These are phyloP conservation scores for Limnanthes douglasii DNA, from an alignment of 345 rosid species.

Conservation along the genomic window DNA sequence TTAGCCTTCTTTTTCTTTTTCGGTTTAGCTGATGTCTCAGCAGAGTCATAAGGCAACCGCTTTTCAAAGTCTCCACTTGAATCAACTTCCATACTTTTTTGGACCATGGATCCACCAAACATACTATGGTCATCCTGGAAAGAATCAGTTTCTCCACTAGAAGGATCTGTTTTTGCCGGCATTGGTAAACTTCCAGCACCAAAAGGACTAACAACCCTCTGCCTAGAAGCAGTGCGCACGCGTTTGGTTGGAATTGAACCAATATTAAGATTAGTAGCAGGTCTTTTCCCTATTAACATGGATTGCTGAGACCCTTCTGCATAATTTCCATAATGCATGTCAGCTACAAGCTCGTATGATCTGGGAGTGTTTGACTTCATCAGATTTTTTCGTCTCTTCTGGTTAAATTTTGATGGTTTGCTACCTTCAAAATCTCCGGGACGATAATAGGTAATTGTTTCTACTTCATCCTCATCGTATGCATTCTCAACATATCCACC, in stretches of 20 bases:
- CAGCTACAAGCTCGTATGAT: conserved; percentile 47
- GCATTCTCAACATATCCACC: conserved; percentile 37
- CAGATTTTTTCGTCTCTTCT: conserved; percentile 44
- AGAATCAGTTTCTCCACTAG: conserved; percentile 95
- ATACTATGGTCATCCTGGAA: conserved; percentile 88
- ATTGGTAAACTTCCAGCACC: conserved; percentile 30
- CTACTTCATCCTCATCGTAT: conserved; percentile 84
- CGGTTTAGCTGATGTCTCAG: conserved; percentile 68
- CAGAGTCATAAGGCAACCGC: conserved; percentile 50
- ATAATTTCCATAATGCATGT: conserved; percentile 35
- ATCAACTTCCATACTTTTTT: conserved; percentile 73
- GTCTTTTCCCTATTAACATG: conserved; percentile 45
- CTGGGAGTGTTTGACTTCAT: conserved; percentile 36
- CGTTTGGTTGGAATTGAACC: conserved; percentile 86
- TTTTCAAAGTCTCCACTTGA: conserved; percentile 55
- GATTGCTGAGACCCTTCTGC: conserved; percentile 34
- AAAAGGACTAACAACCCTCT: conserved; percentile 53
- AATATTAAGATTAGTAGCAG: conserved; percentile 36
- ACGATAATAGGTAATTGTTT: conserved; percentile 55
- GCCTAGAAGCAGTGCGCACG: conserved; percentile 79
- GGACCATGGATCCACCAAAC: conserved; percentile 58
- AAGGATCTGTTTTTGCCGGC: conserved; percentile 64
- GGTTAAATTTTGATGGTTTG: conserved; percentile 38
- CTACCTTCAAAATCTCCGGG: conserved; percentile 45
- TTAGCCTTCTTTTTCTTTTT: conserved; percentile 81